A percentile compares a stretch with the other conserved stretches of the same genome.
phyloP scores from a whole-genome alignment of 2,329 filamentous ascomycete species.

The Huntiella savannae region DNA sequence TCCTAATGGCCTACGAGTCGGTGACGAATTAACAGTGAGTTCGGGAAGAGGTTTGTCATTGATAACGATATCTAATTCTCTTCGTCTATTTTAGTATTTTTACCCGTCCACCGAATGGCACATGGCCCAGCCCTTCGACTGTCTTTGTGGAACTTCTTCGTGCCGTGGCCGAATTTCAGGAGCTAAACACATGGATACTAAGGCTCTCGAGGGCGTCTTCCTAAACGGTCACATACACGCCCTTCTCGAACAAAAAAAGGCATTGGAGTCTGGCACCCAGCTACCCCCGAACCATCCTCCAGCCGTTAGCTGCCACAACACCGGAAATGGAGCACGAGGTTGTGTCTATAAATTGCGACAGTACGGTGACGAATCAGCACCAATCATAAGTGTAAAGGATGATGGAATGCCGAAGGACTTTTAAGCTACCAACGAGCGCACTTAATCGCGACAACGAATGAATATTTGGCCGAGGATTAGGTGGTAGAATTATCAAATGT shows the following conservation, averaged over 20 bases:
- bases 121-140: conserved; percentile 55
- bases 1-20: conserved; percentile 31
- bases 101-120: conserved; percentile 58
- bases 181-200: conserved; percentile 37
- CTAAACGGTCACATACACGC: conserved; percentile 42
- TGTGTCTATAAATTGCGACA: neutral
- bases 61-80: neutral
- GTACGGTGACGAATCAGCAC: no score
- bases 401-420: no score
- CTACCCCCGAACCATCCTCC: conserved; percentile 21
- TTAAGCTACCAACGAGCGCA: no score
- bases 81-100: conserved; percentile 34
- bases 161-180: conserved; percentile 46
- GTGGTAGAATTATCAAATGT: no score
- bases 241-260: conserved; percentile 27
- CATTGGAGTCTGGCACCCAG: conserved; percentile 3
- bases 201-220: conserved; percentile 38
- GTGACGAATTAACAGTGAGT: conserved; percentile 38
- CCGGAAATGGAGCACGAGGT: neutral
- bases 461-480: no score
- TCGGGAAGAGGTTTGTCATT: neutral
- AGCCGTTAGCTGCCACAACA: conserved; percentile 7
- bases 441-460: no score
- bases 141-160: conserved; percentile 35
- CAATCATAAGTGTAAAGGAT: no score